These are phyloP conservation scores for Pseudocercospora fuligena DNA, from an alignment of 2,329 filamentous ascomycete genomes.

Conservation along the genomic window DNA sequence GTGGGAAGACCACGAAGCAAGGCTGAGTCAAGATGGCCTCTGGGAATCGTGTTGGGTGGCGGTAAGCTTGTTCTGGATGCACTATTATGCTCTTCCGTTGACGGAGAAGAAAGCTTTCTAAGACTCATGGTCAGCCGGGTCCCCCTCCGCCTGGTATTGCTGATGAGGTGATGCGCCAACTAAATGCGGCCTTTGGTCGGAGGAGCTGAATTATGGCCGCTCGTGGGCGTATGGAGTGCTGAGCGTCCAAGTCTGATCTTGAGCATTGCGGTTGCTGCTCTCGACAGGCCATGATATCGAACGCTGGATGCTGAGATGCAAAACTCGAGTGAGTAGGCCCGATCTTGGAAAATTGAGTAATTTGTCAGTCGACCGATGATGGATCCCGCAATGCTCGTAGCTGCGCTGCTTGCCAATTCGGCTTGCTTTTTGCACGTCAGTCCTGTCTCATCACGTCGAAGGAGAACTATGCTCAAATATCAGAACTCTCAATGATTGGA, in stretches of 20 bases:
- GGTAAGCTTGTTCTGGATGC: neutral
- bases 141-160: conserved; percentile 10
- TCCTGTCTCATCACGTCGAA: neutral
- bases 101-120: conserved; percentile 7
- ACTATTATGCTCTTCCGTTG: neutral
- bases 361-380: too few relatives aligned
- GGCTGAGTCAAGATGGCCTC: conserved; percentile 1
- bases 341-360: too few relatives aligned
- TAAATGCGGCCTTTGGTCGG: conserved; percentile 7
- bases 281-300: too few relatives aligned
- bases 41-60: conserved; percentile 8
- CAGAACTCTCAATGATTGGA: neutral
- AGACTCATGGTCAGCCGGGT: conserved; percentile 11
- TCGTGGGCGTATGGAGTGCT: too few relatives aligned
- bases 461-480: neutral
- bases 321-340: too few relatives aligned
- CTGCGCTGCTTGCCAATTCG: too few relatives aligned
- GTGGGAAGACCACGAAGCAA: conserved; percentile 13
- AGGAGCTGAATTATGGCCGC: neutral
- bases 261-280: too few relatives aligned
- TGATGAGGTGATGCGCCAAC: conserved; percentile 13
- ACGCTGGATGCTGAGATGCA: too few relatives aligned
- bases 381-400: too few relatives aligned
- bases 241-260: too few relatives aligned
- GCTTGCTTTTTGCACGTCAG: too few relatives aligned